phyloP scores from a whole-genome alignment of 1,139 yeast species.

The Suhomyces terraborum region DNA sequence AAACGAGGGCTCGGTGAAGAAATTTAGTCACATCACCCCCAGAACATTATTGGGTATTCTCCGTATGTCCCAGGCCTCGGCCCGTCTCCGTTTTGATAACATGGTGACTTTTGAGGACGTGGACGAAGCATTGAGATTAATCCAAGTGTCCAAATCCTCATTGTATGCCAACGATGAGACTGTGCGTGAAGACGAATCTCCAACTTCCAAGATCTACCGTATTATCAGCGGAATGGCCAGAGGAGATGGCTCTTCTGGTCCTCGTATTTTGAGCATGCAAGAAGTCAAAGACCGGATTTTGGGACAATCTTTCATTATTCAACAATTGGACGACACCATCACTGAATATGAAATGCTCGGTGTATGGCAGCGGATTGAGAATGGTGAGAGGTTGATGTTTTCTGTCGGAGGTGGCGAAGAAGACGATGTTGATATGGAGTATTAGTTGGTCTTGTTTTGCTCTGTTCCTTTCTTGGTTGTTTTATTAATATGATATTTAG shows the following conservation, averaged over 20 bases:
- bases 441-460: conserved; percentile 14
- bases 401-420: conserved; percentile 23
- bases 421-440: conserved; percentile 26
- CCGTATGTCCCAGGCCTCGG: conserved; percentile 92
- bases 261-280: conserved; percentile 53
- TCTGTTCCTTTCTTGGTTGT: conserved; percentile 13
- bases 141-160: conserved; percentile 84
- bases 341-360: conserved; percentile 71
- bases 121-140: conserved; percentile 89
- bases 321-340: conserved; percentile 75
- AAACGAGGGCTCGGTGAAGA: conserved; percentile 74
- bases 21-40: conserved; percentile 91
- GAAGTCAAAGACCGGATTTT: conserved; percentile 68
- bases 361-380: conserved; percentile 76
- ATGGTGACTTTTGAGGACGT: conserved; percentile 78
- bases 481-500: conserved; percentile 8
- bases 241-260: conserved; percentile 45
- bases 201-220: conserved; percentile 61
- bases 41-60: conserved; percentile 90
- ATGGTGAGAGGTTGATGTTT: conserved; percentile 57
- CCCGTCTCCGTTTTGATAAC: conserved; percentile 80
- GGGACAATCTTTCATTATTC: conserved; percentile 81
- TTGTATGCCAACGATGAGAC: conserved; percentile 56
- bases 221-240: conserved; percentile 56
- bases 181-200: conserved; percentile 53